Conservation (phyloP, 164 flowering plant genomes). For the Sedum album region DNA sequence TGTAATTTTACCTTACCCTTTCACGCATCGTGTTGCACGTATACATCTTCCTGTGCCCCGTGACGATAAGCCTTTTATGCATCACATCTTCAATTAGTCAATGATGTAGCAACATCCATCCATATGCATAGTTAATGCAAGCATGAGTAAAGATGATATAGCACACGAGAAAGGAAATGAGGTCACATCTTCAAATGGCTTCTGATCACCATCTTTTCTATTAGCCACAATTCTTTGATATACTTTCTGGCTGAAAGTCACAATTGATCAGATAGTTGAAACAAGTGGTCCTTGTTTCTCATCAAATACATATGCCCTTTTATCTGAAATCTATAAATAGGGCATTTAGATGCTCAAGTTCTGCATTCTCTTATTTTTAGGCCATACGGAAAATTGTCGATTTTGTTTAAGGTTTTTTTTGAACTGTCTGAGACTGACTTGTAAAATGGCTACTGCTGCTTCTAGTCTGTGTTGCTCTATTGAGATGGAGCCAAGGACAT, state of each 20-base stretch:
- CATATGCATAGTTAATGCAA: background rate
- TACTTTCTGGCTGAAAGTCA: background rate
- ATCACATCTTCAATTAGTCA: no score
- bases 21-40: no score
- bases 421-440: no score
- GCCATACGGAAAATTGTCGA: no score
- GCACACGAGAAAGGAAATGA: background rate
- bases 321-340: conserved; percentile 6
- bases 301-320: background rate
- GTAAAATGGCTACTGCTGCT: background rate
- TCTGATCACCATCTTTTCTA: background rate
- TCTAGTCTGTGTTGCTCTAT: conserved; percentile 37
- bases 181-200: background rate
- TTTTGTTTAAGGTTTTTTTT: no score
- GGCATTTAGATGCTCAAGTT: background rate
- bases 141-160: background rate
- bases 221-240: background rate
- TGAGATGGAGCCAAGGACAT: conserved; percentile 59
- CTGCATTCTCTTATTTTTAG: background rate
- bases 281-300: conserved; percentile 2
- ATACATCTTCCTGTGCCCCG: no score
- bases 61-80: no score
- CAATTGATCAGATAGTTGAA: background rate
- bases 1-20: background rate
- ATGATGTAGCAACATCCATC: background rate